Base-by-base conservation (phyloP, 2,329 filamentous ascomycete genomes). In the Colletotrichum sp. region DNA sequence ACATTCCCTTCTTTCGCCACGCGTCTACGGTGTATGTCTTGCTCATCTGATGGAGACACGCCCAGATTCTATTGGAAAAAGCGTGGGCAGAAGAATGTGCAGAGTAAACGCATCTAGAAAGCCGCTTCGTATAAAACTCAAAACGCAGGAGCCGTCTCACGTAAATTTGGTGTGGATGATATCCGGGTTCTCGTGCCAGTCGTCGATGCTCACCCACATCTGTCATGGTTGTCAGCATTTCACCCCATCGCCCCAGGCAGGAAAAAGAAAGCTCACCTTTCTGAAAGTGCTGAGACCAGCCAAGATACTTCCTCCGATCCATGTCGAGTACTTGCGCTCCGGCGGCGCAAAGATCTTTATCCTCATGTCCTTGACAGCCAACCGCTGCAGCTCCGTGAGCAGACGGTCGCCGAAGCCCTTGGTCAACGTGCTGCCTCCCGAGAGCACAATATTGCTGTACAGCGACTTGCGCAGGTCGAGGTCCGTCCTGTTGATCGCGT, bases 181-280 rank as follows among this genome's bases (percentile, higher is more conserved):
- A 83, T 99, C 96, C 21, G 97, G 97, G 84, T 99, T 98, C 90
- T 99, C 97, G 85, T 99, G 97, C 97, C 97, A 99, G 89, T 99
- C 97, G 83, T 99, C 97, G 83, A 98, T 96, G 86, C 96, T 98
- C 82, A 99, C 97, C 96, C 97, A 99, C 97, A 99, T 99, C 96
- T 98, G 84, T 34, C 16, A 28, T 8, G 12, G 18, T 12, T 60
- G 61, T 76, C 32, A 69, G 39, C 55, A 67, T 43, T 13, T 6
- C 2, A 10, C n/a, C 3, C 1, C 12, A 16, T 28, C 3, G 6
- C 7, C 18, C 18, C 30, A 3, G 4, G 30, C 18, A 12, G 7
- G 7, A 12, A 21, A 60, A n/a, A 18, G 12, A 21, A 24, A 12
- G 48, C 65, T 36, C 30, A 97, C 96, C 94, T 99, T 99, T 89